A percentile compares a stretch with the other conserved stretches of the same genome.
phyloP scores from a whole-genome alignment of 306 rosid species.

The Cicer yamashitae region DNA sequence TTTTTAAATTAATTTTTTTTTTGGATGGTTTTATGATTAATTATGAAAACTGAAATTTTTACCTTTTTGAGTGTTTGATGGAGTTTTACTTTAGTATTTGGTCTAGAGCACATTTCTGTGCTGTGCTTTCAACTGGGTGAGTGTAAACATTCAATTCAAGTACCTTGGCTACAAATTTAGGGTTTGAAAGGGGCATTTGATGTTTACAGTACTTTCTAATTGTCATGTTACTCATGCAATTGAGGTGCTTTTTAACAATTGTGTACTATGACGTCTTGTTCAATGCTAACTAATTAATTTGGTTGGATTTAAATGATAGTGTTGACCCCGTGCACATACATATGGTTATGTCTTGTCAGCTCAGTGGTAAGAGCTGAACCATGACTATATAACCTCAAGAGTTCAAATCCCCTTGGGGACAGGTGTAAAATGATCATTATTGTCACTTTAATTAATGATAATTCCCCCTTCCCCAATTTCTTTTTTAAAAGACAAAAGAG shows the following conservation, averaged over 20 bases:
- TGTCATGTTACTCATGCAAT: not conserved
- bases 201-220: not conserved
- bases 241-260: not conserved
- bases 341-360: no score
- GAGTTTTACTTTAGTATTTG: constrained; percentile 30
- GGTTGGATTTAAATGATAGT: not conserved
- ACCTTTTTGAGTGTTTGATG: not conserved
- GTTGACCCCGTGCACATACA: no score
- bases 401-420: no score
- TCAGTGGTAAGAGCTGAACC: no score
- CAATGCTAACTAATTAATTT: not conserved
- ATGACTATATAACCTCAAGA: no score
- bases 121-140: constrained; percentile 35
- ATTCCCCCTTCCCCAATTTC: no score
- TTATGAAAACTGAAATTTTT: not conserved
- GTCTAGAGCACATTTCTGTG: not conserved
- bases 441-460: no score
- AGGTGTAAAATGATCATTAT: no score
- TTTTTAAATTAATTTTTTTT: not conserved
- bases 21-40: constrained; percentile 16
- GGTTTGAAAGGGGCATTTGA: not conserved
- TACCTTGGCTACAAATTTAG: not conserved
- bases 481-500: not conserved
- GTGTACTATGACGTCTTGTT: not conserved
- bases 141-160: constrained; percentile 15